A percentile compares a stretch with the other conserved stretches of the same genome.
Evolutionary conservation across 768 basidiomycete species (phyloP).

Genomic region (Lactarius hengduanensis): DNA sequence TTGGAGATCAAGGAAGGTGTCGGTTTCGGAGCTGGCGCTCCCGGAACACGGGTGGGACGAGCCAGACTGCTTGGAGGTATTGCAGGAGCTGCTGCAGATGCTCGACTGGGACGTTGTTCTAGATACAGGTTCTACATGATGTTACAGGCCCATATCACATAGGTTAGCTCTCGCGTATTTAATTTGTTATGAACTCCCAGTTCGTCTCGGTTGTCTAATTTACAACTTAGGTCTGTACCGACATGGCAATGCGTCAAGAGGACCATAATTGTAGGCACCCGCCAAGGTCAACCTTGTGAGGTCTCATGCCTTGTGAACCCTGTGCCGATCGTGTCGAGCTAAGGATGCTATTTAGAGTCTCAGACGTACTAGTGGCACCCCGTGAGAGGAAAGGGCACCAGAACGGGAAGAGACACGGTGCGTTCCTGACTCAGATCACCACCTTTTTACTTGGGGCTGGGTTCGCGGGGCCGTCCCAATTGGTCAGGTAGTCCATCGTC

Average conservation of each 20-base stretch:
- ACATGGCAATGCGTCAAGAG: not conserved
- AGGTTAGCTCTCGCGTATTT: not conserved
- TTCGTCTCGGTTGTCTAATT: not conserved
- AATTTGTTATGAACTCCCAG: not conserved
- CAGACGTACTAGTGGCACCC: not conserved
- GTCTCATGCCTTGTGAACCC: not conserved
- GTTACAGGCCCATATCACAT: not conserved
- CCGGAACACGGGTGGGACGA: slow-evolving; percentile 8
- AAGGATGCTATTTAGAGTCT: no score
- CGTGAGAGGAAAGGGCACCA: not conserved
- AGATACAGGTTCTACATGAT: not conserved
- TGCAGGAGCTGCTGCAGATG: slow-evolving; percentile 9
- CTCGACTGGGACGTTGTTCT: slow-evolving; percentile 16
- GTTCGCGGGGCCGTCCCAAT: not conserved
- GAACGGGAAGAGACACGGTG: not conserved
- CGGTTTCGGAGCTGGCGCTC: slow-evolving; percentile 11
- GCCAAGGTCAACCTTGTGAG: not conserved
- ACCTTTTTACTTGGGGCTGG: not conserved
- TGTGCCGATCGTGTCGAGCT: no score
- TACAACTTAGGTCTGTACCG: not conserved
- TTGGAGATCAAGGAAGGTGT: slow-evolving; percentile 12
- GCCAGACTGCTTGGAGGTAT: slow-evolving; percentile 4
- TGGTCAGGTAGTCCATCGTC: not conserved
- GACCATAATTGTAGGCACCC: not conserved
- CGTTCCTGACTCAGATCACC: not conserved